These are phyloP conservation scores for Fusarium chuoi DNA, from an alignment of 2,329 filamentous ascomycete genomes.

Conservation along the genomic window DNA sequence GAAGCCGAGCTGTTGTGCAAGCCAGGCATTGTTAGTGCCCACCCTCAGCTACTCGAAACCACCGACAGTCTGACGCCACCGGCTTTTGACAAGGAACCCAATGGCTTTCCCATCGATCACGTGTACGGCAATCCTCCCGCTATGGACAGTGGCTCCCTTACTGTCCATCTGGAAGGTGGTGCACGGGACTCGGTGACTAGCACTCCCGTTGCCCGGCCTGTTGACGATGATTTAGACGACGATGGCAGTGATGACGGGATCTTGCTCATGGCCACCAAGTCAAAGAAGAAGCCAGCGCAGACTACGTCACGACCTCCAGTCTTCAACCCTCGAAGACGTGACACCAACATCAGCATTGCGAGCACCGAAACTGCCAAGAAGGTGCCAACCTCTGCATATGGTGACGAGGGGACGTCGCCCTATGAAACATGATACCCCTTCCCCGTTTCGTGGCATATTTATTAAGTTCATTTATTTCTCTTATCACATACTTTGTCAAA, in stretches of 20 bases:
- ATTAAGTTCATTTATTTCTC: conserved; percentile 21
- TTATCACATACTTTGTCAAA: conserved; percentile 33
- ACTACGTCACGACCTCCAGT: conserved; percentile 39
- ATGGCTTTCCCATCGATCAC: conserved; percentile 59
- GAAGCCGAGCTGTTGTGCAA: conserved; percentile 68
- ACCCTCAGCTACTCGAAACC: conserved; percentile 59
- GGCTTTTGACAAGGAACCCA: conserved; percentile 59
- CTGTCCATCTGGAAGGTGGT: conserved; percentile 43
- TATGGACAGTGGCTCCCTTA: conserved; percentile 48
- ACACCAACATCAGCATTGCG: conserved; percentile 69
- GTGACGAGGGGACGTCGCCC: conserved; percentile 45
- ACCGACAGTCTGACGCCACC: conserved; percentile 66
- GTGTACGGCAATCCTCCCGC: conserved; percentile 48
- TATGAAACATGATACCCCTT: conserved; percentile 43
- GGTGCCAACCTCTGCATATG: conserved; percentile 50
- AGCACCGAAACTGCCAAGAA: conserved; percentile 74
- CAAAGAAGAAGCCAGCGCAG: conserved; percentile 56
- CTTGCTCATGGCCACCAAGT: conserved; percentile 64
- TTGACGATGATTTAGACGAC: conserved; percentile 58
- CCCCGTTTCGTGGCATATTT: conserved; percentile 29
- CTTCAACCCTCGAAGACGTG: conserved; percentile 59
- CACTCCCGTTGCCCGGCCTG: conserved; percentile 42
- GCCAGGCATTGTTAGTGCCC: conserved; percentile 57
- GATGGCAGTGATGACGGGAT: conserved; percentile 66
- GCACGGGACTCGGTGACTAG: conserved; percentile 40